These are phyloP conservation scores for Licmophora abbreviata DNA, from an alignment of 108 stramenopile genomes.

Conservation along the genomic window DNA sequence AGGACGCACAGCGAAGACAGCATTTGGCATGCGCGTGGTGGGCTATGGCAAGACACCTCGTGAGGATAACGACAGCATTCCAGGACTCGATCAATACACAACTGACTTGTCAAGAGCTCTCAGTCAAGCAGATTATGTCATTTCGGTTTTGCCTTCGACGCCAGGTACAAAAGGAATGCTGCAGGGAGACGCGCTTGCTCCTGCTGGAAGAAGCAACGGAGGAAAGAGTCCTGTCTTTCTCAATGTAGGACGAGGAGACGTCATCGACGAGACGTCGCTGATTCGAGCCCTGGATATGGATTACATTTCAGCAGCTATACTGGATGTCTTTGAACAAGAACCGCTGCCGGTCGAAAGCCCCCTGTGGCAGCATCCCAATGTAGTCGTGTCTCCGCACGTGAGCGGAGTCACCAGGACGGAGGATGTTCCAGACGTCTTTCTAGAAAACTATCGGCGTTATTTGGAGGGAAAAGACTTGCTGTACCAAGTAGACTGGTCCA, in stretches of 20 bases:
- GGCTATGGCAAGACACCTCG: constrained; percentile 20
- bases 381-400: constrained; percentile 37
- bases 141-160: constrained; percentile 43
- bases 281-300: constrained; percentile 22
- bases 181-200: constrained; percentile 1
- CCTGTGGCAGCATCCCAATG: constrained; percentile 29
- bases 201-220: constrained; percentile 13
- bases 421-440: constrained; percentile 33
- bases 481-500: constrained; percentile 37
- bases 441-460: constrained; percentile 33
- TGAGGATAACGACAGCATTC: neutral
- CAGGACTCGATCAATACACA: constrained; percentile 21
- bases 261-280: constrained; percentile 23
- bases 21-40: constrained; percentile 35
- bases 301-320: constrained; percentile 38
- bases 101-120: constrained; percentile 24
- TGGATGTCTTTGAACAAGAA: constrained; percentile 41
- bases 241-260: constrained; percentile 45
- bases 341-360: constrained; percentile 27
- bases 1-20: constrained; percentile 22
- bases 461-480: constrained; percentile 23
- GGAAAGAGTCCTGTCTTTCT: constrained; percentile 37
- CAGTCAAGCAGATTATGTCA: constrained; percentile 32
- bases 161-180: constrained; percentile 26
- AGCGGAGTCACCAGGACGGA: constrained; percentile 24